Base-by-base conservation (phyloP, 2,329 filamentous ascomycete genomes). In the Penicillium aurantiogriseum region DNA sequence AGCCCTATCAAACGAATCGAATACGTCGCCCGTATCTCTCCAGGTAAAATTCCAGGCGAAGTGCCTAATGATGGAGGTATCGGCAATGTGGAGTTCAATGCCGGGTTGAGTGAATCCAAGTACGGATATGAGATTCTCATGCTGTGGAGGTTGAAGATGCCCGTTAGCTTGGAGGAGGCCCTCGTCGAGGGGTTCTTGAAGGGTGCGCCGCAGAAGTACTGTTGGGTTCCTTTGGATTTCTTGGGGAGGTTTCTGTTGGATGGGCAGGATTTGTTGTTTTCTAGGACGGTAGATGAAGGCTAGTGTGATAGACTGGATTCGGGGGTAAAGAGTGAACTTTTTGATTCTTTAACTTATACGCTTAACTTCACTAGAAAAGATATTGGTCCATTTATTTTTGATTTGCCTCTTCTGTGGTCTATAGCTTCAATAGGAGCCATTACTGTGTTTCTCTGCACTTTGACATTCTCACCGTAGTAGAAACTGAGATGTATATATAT, bases 61-160 rank as follows among this genome's bases (percentile, higher is more conserved):
- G 79, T 85, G 21, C 59, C 73, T 17, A 72, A 77, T 46, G 66
- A 73, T 5, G 70, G 69, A 4, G 82, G 82, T 0, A 58, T 81
- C 2, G 83, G 82, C 17, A 85, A 85, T 57, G 71, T 65, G 2
- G 79, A 82, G 11, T 86, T 83, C 67, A 83, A 83, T 57, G 64
- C 70, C 10, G 74, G 75, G 7, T 70, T 63, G 39, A 70, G 60
- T n/a, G 57, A 62, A n/a, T 67, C 70, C 17, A 77, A 75, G 25
- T 83, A 75, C 59, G 83, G 81, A 4, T 83, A 85, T 64, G 79
- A 82, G 63, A 75, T 85, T 44, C 62, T 78, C 23, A 78, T 87
- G 63, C 76, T 88, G 0, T 88, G 87, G 65, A 79, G 85, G 69
- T 77, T 88, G 27, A 86, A 87, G 64, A 81, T 88, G 67, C 82